phyloP scores from a whole-genome alignment of 1,284 basidiomycete genomes.

The Mycocalia duriaeana region DNA sequence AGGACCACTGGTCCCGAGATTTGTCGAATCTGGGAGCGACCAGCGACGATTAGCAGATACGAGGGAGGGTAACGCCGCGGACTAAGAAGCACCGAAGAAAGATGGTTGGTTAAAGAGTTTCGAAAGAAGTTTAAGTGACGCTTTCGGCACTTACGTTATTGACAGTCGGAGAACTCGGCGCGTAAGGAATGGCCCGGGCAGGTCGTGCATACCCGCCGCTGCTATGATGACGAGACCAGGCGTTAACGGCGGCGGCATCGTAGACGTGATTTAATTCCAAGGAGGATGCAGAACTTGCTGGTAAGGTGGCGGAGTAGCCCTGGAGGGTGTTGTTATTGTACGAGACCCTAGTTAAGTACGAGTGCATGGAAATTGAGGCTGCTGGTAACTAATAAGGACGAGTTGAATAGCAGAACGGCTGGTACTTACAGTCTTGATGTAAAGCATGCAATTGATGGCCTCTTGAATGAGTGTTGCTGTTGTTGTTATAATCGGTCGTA shows the following conservation, averaged over 20 bases:
- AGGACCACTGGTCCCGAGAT: not conserved
- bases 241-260: not conserved
- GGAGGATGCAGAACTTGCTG: not conserved
- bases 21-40: constrained; percentile 1
- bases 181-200: no score
- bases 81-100: not conserved
- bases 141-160: no score
- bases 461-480: no score
- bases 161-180: no score
- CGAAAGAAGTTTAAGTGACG: no score
- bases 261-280: not conserved
- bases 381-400: not conserved
- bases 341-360: not conserved
- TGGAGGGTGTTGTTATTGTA: not conserved
- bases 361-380: not conserved
- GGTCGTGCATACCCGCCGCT: no score
- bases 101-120: no score
- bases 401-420: not conserved
- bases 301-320: not conserved
- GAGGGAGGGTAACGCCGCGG: not conserved
- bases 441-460: not conserved
- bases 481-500: no score
- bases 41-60: not conserved
- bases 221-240: no score
- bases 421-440: no score